These are phyloP conservation scores for Perkinsus olseni DNA, from an alignment of 169 alveolate genomes.

Conservation along the genomic window DNA sequence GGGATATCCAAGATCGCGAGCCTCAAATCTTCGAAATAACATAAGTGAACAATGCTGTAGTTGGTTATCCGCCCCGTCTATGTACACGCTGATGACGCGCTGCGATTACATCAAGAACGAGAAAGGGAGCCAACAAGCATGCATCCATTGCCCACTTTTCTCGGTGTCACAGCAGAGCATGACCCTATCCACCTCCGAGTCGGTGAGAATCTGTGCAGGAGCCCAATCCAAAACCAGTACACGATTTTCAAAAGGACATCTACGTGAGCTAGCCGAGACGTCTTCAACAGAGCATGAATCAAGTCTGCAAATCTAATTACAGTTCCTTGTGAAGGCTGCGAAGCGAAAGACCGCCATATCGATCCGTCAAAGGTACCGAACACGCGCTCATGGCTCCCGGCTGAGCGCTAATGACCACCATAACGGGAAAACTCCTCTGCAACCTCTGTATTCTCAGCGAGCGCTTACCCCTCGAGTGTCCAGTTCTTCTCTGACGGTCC, in stretches of 20 bases:
- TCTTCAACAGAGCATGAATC: background rate
- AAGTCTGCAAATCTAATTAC: too few relatives aligned
- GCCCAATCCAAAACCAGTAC: background rate
- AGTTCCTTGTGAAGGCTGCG: too few relatives aligned
- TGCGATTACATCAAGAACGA: background rate
- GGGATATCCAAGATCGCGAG: too few relatives aligned
- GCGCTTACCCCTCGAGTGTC: background rate
- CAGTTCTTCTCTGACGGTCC: background rate
- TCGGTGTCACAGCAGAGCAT: background rate
- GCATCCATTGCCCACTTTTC: background rate
- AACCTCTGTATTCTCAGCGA: background rate
- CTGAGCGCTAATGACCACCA: too few relatives aligned
- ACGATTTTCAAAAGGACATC: background rate
- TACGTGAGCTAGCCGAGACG: background rate
- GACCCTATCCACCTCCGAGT: background rate
- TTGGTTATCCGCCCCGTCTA: too few relatives aligned
- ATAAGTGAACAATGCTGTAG: too few relatives aligned
- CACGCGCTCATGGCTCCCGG: too few relatives aligned
- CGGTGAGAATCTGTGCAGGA: background rate
- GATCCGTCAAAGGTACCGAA: too few relatives aligned
- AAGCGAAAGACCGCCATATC: too few relatives aligned
- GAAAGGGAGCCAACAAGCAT: background rate
- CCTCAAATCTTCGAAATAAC: too few relatives aligned
- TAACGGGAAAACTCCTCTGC: background rate
- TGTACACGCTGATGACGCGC: too few relatives aligned